Evolutionary conservation across 2,329 filamentous ascomycete species (phyloP), one percentile per base, ranked within the genome.

Genomic region (Neonectria neomacrospora): DNA sequence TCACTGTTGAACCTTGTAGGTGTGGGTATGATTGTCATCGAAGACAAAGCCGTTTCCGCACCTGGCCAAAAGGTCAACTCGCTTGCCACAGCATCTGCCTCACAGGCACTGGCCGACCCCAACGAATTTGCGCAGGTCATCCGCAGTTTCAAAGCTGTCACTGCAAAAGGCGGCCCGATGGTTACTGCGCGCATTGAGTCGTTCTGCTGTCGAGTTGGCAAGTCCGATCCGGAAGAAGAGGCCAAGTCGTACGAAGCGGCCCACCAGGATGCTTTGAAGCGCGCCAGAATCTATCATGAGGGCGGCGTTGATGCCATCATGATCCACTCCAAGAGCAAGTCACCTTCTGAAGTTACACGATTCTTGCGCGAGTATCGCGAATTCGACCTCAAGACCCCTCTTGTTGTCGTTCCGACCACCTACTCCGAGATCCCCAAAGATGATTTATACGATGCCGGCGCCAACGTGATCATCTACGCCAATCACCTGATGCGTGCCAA

Each of bases 271-370:
- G 57, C 61, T 7, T 3, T 63, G 6, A 37, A 61, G 20, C 57
- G 61, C 26, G 61, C 61, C 22, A 63, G 39, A 23, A 44, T 63
- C 20, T 63, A 63, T 14, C 34, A 61, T 8, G 57, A 63, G 22
- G 61, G 50, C 12, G 61, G 61, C 11, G 44, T 61, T 5, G 61
- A 63, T n/a, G 61, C 57, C 16, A 63, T 63, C 26, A 63, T 63
- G 61, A 63, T 63, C 22, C 61, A 63, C 50, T 61, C 57, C 22
- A 63, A 63, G 61, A 63, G 44, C 12, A 63, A 63, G 39, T 48
- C 58, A 5, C 57, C 61, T 3, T 30, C 28, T 5, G 61, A 63
- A 30, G 58, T 63, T n/a, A 26, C 30, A 11, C 28, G 57, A 6
- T 63, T 63, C 42, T 42, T 63, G 14, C 61, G 50, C 41, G 58